These are phyloP conservation scores for Pythium aristosporum DNA, from an alignment of 352 stramenopile genomes.

Conservation along the genomic window DNA sequence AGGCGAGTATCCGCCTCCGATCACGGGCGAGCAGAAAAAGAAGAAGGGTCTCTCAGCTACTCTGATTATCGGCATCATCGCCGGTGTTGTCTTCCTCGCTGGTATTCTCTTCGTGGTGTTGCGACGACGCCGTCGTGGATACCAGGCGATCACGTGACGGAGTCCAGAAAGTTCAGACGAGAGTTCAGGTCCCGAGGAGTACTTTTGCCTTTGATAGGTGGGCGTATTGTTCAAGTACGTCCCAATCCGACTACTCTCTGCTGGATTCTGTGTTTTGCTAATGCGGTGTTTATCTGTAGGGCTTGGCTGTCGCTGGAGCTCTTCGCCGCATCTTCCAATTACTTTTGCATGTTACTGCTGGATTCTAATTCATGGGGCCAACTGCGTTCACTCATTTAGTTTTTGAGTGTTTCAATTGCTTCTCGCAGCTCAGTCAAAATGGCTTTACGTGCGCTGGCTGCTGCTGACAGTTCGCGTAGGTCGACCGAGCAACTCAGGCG, in stretches of 20 bases:
- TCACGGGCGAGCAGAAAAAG: conserved; percentile 18
- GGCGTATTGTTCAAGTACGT: neutral
- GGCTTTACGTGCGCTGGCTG: neutral
- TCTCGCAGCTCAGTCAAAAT: neutral
- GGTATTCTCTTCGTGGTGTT: conserved; percentile 44
- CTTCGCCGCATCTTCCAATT: neutral
- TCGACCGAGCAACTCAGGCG: neutral
- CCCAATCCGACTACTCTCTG: neutral
- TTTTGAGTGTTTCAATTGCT: neutral
- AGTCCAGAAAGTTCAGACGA: conserved; percentile 2
- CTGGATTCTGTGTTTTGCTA: neutral
- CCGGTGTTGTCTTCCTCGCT: conserved; percentile 41
- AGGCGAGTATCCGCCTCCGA: conserved; percentile 17
- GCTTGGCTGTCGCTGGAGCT: neutral
- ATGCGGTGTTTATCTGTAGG: neutral
- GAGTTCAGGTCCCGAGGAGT: conserved; percentile 3
- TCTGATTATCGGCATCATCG: conserved; percentile 45
- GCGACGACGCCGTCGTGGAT: conserved; percentile 40
- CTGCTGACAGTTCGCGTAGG: neutral
- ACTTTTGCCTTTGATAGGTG: conserved; percentile 18
- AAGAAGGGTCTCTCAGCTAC: conserved; percentile 25
- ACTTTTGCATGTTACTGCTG: neutral
- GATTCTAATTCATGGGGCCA: neutral
- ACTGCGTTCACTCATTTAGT: neutral
- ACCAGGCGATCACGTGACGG: conserved; percentile 43